A percentile compares a stretch with the other conserved stretches of the same genome.
phyloP scores from a whole-genome alignment of 257 asterid species.

The Solanum sitiens region DNA sequence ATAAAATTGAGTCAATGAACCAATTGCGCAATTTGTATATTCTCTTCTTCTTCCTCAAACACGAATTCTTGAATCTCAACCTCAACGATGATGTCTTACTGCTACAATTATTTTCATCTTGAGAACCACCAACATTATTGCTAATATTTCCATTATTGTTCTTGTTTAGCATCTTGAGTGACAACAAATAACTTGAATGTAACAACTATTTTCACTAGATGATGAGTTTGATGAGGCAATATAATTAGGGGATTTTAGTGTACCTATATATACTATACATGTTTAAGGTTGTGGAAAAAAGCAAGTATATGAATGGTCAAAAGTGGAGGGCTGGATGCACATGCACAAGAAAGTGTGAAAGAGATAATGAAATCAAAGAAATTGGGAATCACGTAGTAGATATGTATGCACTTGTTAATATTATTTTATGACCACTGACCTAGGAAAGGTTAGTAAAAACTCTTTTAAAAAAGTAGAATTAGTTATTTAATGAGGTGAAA shows the following conservation, averaged over 20 bases:
- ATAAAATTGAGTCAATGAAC: slow-evolving; percentile 51
- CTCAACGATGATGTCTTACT: slow-evolving; percentile 7
- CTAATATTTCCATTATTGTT: not conserved
- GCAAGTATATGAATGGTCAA: not conserved
- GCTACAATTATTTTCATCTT: not conserved
- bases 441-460: too few relatives aligned
- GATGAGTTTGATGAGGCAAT: not conserved
- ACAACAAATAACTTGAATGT: slow-evolving; percentile 5
- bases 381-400: not conserved
- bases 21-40: slow-evolving; percentile 36
- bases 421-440: not conserved
- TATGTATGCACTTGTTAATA: not conserved
- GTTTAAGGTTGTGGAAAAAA: not conserved
- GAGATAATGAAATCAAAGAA: not conserved
- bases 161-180: slow-evolving; percentile 40
- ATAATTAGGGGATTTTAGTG: not conserved
- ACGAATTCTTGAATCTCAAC: slow-evolving; percentile 30
- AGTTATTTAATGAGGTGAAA: too few relatives aligned
- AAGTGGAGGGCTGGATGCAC: not conserved
- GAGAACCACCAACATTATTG: not conserved
- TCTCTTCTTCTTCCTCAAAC: slow-evolving; percentile 18
- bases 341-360: not conserved
- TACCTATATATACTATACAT: not conserved
- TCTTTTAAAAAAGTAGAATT: too few relatives aligned
- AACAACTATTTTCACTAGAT: not conserved